Evolutionary conservation across 1,284 basidiomycete species (phyloP).

Genomic region (Ustilago sp.): DNA sequence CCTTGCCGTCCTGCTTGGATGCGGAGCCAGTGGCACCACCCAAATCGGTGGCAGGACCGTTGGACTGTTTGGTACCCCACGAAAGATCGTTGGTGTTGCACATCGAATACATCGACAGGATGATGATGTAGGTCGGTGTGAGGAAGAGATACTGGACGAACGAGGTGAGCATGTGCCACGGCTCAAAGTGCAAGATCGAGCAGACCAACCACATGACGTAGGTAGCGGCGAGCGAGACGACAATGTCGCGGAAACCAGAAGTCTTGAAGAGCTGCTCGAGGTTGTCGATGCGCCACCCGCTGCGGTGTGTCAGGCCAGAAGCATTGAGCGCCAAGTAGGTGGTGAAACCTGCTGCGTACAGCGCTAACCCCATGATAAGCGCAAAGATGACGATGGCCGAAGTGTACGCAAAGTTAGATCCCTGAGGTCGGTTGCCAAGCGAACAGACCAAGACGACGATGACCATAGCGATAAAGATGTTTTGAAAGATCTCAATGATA

Average conservation of each 20-base stretch:
- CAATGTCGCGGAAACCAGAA: constrained; percentile 62
- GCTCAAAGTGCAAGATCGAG: constrained; percentile 63
- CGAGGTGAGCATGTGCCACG: constrained; percentile 68
- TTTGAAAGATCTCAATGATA: constrained; percentile 59
- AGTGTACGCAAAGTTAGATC: constrained; percentile 62
- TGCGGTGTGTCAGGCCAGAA: constrained; percentile 26
- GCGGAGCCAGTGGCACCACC: constrained; percentile 53
- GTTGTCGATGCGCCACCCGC: constrained; percentile 33
- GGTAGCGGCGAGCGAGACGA: constrained; percentile 66
- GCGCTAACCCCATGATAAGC: constrained; percentile 52
- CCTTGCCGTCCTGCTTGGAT: constrained; percentile 50
- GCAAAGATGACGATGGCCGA: constrained; percentile 64
- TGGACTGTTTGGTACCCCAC: constrained; percentile 68
- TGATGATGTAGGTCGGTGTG: constrained; percentile 64
- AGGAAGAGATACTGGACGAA: constrained; percentile 66
- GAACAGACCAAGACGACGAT: constrained; percentile 66
- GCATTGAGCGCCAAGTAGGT: constrained; percentile 58
- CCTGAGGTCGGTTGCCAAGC: constrained; percentile 67
- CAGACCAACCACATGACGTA: constrained; percentile 67
- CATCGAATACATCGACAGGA: constrained; percentile 67
- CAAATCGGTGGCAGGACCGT: constrained; percentile 59
- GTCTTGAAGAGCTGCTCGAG: constrained; percentile 48
- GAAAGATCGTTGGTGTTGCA: constrained; percentile 65
- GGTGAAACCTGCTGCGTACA: constrained; percentile 63
- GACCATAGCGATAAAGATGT: constrained; percentile 67